Conservation (phyloP, 768 basidiomycete species). For the Leccinum rimulosum region DNA sequence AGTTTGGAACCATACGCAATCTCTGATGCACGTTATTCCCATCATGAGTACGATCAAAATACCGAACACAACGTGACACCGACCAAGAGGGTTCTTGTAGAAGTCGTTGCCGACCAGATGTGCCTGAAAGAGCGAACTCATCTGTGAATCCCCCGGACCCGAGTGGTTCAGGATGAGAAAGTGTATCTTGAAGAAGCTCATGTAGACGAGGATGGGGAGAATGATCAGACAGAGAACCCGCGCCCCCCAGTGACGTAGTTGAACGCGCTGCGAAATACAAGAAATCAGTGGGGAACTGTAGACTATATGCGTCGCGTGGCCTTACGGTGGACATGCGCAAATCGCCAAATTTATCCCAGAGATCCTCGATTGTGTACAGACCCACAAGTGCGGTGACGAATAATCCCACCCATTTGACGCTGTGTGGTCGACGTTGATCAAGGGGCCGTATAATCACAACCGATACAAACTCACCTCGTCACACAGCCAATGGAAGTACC, state of each 20-base stretch:
- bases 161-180: slow-evolving; percentile 93
- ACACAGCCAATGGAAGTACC: slow-evolving; percentile 95
- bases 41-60: background rate
- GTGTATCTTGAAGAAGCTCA: slow-evolving; percentile 93
- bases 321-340: slow-evolving; percentile 85
- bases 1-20: slow-evolving; percentile 87
- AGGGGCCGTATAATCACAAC: background rate
- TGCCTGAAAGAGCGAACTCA: slow-evolving; percentile 98
- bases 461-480: slow-evolving; percentile 57
- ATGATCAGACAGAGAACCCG: slow-evolving; percentile 83
- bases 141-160: slow-evolving; percentile 96
- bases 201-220: slow-evolving; percentile 89
- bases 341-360: slow-evolving; percentile 99
- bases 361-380: slow-evolving; percentile 93
- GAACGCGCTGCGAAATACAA: slow-evolving; percentile 59
- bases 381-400: slow-evolving; percentile 96
- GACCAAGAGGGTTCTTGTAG: slow-evolving; percentile 82
- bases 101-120: slow-evolving; percentile 95
- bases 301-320: slow-evolving; percentile 10
- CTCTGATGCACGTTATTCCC: slow-evolving; percentile 43
- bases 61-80: slow-evolving; percentile 14
- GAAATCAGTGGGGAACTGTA: slow-evolving; percentile 10
- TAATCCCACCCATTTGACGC: slow-evolving; percentile 94
- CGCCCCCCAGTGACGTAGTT: slow-evolving; percentile 88
- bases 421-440: slow-evolving; percentile 29